Evolutionary conservation across 1,284 basidiomycete genomes (phyloP).

Genomic region (Pseudozyma thailandica): DNA sequence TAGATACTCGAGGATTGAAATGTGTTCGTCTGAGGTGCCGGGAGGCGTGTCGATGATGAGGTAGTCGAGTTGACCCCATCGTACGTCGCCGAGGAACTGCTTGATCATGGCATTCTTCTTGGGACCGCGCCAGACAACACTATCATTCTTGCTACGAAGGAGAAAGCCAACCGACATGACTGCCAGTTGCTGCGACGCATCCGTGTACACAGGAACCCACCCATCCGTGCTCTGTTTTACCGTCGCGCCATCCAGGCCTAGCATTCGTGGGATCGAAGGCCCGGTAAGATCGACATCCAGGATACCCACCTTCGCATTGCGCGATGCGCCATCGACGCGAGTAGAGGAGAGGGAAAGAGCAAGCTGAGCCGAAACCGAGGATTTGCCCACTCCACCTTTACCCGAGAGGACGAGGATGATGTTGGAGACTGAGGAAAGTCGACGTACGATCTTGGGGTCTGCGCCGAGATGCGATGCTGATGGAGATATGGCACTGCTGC

Average conservation of each 20-base stretch:
- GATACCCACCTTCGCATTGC: constrained; percentile 76
- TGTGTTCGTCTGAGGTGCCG: constrained; percentile 95
- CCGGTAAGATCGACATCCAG: constrained; percentile 97
- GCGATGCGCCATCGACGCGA: not conserved
- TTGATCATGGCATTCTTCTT: constrained; percentile 99
- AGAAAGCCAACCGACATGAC: constrained; percentile 98
- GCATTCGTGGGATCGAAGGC: constrained; percentile 95
- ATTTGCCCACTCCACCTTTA: constrained; percentile 98
- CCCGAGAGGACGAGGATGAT: constrained; percentile 94
- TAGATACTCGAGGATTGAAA: constrained; percentile 92
- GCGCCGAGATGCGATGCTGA: constrained; percentile 50
- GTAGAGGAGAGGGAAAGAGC: constrained; percentile 76
- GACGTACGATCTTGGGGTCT: constrained; percentile 61
- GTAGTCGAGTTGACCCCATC: constrained; percentile 97
- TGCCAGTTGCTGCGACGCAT: constrained; percentile 73
- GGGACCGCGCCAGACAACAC: constrained; percentile 96
- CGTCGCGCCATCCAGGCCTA: constrained; percentile 85
- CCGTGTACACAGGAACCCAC: constrained; percentile 92
- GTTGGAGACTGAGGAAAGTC: constrained; percentile 76
- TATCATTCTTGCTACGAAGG: constrained; percentile 86
- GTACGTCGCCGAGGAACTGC: constrained; percentile 93
- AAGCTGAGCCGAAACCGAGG: constrained; percentile 90
- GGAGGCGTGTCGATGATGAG: constrained; percentile 97
- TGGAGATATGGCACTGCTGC: constrained; percentile 15
- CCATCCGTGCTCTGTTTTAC: constrained; percentile 85